phyloP scores from a whole-genome alignment of 805 yeast species.

The Candida yuanshanica region DNA sequence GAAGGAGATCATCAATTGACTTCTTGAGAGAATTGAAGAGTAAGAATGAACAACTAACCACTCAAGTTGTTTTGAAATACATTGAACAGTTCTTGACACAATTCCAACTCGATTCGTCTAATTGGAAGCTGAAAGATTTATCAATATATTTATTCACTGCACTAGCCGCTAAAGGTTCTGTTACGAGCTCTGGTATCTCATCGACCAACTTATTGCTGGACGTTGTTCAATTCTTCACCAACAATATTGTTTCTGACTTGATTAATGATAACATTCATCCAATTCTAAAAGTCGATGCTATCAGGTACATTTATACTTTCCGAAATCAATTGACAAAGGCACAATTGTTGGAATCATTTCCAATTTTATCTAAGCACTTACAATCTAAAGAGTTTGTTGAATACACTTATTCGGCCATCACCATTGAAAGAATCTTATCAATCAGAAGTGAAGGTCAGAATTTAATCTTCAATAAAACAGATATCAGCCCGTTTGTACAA shows the following conservation, averaged over 20 bases:
- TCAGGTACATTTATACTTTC: conserved; percentile 82
- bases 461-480: conserved; percentile 65
- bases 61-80: conserved; percentile 68
- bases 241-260: conserved; percentile 78
- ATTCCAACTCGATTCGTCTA: conserved; percentile 37
- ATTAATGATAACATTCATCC: conserved; percentile 56
- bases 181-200: conserved; percentile 83
- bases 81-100: conserved; percentile 59
- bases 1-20: conserved; percentile 91
- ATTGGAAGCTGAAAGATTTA: conserved; percentile 85
- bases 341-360: conserved; percentile 74
- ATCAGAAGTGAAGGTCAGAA: conserved; percentile 54
- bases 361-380: conserved; percentile 69
- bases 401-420: conserved; percentile 88
- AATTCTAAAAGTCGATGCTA: conserved; percentile 85
- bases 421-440: conserved; percentile 82
- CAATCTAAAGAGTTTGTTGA: conserved; percentile 68
- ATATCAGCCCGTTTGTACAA: conserved; percentile 58
- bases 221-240: conserved; percentile 78
- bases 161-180: conserved; percentile 83
- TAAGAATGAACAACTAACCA: conserved; percentile 66
- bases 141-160: conserved; percentile 84
- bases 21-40: conserved; percentile 82
- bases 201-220: conserved; percentile 81
- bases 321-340: conserved; percentile 89